Base-by-base conservation (phyloP, 164 flowering plant species). In the Berberis vulgaris region DNA sequence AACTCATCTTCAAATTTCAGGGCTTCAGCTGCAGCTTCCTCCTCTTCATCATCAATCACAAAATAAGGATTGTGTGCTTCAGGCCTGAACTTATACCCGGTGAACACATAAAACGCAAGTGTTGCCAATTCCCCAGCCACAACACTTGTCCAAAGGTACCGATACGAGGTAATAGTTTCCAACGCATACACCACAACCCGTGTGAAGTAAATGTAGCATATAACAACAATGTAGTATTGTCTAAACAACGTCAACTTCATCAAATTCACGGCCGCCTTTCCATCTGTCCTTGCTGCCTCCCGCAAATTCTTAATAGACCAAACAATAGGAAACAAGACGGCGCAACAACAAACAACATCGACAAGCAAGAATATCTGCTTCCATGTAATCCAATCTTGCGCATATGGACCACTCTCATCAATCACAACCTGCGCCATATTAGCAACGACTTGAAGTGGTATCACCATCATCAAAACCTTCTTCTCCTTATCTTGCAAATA, bases 351-450 rank as follows among this genome's bases (percentile, higher is more conserved):
- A 0, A 67, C 53, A 6, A 80, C 53, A 9, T 81, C 84, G 3
- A 76, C 57, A 40, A 74, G 43, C 52, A 81, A 60, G 57, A 81
- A 76, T 4, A 73, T 43, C 40, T 78, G 77, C 64, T 74, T 78
- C 84, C 84, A 76, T 6, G 78, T 63, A 59, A 74, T n/a, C 81
- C 80, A 78, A 45, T 78, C 80, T 49, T 74, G 70, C 4, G 71
- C 61, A 2, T 72, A 65, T 0, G 81, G 81, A 4, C 81, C 80
- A 0, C 74, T 66, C 10, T 81, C 80, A 2, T 60, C 67, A 1
- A 81, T 74, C 3, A 78, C 68, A 8, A 69, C 71, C 2, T 66
- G 63, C 2, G 80, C 84, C 13, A 78, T 66, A 72, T 76, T 81
- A 57, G 72, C 84, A 12, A 78, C 44, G 1, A 81, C 76, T 57